Base-by-base conservation (phyloP, 306 rosid genomes). In the Adenanthera pavonina region DNA sequence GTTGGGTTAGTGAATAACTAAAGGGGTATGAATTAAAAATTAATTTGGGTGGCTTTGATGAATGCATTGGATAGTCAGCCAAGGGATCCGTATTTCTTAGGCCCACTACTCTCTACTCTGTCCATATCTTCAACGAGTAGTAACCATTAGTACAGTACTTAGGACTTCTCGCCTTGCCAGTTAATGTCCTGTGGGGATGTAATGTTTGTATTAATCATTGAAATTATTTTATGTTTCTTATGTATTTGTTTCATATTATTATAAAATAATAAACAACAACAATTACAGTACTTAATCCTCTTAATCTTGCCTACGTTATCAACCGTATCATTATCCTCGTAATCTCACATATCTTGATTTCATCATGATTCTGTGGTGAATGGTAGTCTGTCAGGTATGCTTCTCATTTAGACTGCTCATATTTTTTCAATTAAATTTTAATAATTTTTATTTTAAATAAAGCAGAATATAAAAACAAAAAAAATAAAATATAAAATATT, bases 251-350 rank as follows among this genome's bases (percentile, higher is more conserved):
- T 51, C n/a, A 19, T 25, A 25, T 25, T 25, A 25, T 25, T 25
- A 25, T 25, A 25, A 25, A 25, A 25, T 25, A 25, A 25, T 25
- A 25, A 25, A 25, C 30, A 25, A 25, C 30, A 25, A 25, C 30
- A 25, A 25, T 25, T 25, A 25, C 30, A 25, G 30, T 25, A 25
- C 0, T 25, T 25, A 25, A 25, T 20, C 38, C 41, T 6, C 56
- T 19, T 65, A 10, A 0, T 7, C 19, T 15, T 2, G 34, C 51
- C 38, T 17, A 1, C 86, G 51, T n/a, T 61, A 1, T 13, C 1
- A 5, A 11, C 92, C 87, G 81, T 89, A 40, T 0, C 75, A 79
- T 85, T 0, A 1, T 1, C 52, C 43, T n/a, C 3, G 6, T 2
- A 25, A 38, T 40, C 25, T 36, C 59, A 14, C 13, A 17, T 69